These are phyloP conservation scores for Rutstroemia sp. DNA, from an alignment of 2,329 filamentous ascomycete genomes.

Conservation along the genomic window DNA sequence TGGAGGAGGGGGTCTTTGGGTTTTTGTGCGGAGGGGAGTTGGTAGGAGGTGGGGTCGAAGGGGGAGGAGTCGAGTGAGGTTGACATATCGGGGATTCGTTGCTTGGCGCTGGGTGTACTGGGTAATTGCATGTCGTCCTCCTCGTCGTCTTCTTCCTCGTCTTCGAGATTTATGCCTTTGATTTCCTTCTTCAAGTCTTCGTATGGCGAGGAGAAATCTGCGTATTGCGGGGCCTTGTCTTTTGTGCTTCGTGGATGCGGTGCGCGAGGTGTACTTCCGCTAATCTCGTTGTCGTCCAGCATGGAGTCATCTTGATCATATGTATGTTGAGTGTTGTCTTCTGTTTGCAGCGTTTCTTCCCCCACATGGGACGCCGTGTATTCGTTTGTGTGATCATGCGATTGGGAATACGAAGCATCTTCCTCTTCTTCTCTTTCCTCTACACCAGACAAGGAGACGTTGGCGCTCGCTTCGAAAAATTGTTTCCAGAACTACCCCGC, in stretches of 20 bases:
- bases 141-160: slow-evolving; percentile 33
- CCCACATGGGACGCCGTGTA: slow-evolving; percentile 30
- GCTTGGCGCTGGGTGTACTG: slow-evolving; percentile 30
- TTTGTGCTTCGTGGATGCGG: slow-evolving; percentile 42
- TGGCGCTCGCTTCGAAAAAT: slow-evolving; percentile 97
- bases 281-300: slow-evolving; percentile 55
- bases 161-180: slow-evolving; percentile 32
- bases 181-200: slow-evolving; percentile 65
- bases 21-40: slow-evolving; percentile 23
- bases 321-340: slow-evolving; percentile 23
- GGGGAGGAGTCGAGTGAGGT: slow-evolving; percentile 55
- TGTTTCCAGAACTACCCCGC: slow-evolving; percentile 88
- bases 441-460: slow-evolving; percentile 92
- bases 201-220: slow-evolving; percentile 68
- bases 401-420: slow-evolving; percentile 34
- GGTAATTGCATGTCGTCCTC: slow-evolving; percentile 32
- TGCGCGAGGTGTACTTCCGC: slow-evolving; percentile 61
- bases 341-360: slow-evolving; percentile 23
- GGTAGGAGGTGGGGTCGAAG: slow-evolving; percentile 41
- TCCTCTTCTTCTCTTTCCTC: slow-evolving; percentile 68
- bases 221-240: slow-evolving; percentile 43
- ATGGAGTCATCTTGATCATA: slow-evolving; percentile 53
- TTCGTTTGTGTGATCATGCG: slow-evolving; percentile 24
- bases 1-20: slow-evolving; percentile 75
- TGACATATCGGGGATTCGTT: slow-evolving; percentile 53